Conservation (phyloP, 371 early-diverging fungal genomes). For the Phascolomyces articulosus region DNA sequence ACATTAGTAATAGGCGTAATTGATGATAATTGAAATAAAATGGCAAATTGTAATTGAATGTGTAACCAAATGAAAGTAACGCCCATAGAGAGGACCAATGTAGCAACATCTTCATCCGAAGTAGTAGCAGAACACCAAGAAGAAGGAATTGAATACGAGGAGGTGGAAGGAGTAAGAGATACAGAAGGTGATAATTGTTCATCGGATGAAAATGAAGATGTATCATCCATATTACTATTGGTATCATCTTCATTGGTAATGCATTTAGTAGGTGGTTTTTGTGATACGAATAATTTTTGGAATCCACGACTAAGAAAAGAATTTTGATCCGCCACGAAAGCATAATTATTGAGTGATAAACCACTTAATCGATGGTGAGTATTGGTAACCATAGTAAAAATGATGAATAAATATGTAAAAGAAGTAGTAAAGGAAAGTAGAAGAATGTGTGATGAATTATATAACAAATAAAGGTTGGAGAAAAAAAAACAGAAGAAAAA, state of each 20-base stretch:
- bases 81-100: not conserved
- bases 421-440: not conserved
- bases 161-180: not conserved
- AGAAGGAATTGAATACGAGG: not conserved
- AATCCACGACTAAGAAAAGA: not conserved
- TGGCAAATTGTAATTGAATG: not conserved
- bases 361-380: not conserved
- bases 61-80: conserved; percentile 2
- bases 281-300: not conserved
- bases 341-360: not conserved
- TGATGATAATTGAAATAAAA: not conserved
- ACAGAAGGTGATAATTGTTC: not conserved
- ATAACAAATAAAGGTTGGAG: no score
- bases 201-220: not conserved
- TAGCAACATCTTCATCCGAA: not conserved
- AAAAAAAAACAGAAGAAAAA: no score
- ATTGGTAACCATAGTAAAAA: not conserved
- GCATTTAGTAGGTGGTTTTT: conserved; percentile 1
- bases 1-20: not conserved
- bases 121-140: not conserved
- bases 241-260: not conserved
- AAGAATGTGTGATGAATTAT: no score
- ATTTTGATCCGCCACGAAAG: not conserved
- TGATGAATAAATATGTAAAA: not conserved
- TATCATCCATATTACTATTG: not conserved